Evolutionary conservation across 257 asterid species (phyloP).

Genomic region (Ophiorrhiza pumila): DNA sequence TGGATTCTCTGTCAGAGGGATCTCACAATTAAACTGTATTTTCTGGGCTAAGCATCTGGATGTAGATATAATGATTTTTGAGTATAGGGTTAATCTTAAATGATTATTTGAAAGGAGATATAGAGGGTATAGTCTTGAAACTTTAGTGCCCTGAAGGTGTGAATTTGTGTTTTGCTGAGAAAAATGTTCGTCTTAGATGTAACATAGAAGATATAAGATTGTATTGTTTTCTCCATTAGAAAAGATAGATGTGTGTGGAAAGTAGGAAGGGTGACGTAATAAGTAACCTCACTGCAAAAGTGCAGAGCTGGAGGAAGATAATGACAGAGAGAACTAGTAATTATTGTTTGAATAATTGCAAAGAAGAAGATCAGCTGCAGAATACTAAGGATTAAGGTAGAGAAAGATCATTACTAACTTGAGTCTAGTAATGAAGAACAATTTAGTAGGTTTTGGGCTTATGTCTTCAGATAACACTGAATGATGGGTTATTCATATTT

Average conservation of each 20-base stretch:
- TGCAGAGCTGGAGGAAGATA: too few relatives aligned
- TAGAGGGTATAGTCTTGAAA: too few relatives aligned
- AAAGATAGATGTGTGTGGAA: too few relatives aligned
- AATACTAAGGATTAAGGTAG: not conserved
- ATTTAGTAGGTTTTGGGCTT: not conserved
- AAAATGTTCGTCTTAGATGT: too few relatives aligned
- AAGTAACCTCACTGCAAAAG: not conserved
- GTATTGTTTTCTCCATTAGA: too few relatives aligned
- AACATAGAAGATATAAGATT: too few relatives aligned
- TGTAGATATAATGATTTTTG: not conserved
- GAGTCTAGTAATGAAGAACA: not conserved
- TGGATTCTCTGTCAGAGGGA: conserved; percentile 80
- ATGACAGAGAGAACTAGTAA: not conserved
- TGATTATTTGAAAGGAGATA: not conserved
- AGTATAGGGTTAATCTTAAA: not conserved
- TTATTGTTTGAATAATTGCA: not conserved
- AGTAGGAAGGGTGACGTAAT: conserved; percentile 1
- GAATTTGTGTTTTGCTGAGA: too few relatives aligned
- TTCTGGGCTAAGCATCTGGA: not conserved
- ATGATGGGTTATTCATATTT: too few relatives aligned
- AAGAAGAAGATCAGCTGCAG: not conserved
- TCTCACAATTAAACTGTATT: not conserved
- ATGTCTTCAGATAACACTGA: not conserved
- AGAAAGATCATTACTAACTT: too few relatives aligned
- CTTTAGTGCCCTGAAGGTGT: too few relatives aligned